Evolutionary conservation across 75 land plant genomes (phyloP), one percentile per base, ranked within the genome.

Genomic region (Gnetum montanum): DNA sequence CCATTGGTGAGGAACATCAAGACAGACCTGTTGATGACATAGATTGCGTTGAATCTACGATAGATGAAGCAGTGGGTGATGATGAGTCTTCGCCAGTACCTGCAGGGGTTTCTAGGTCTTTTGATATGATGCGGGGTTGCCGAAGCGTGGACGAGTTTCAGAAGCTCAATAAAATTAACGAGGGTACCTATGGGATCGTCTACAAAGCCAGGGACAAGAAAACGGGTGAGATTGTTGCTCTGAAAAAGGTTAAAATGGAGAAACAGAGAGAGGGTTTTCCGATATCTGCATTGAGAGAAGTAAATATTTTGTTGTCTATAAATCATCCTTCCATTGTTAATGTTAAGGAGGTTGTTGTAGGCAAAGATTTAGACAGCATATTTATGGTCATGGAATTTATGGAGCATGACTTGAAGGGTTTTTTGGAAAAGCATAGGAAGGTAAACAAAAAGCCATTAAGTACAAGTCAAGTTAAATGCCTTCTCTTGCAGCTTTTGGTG

Each of bases 321-420:
- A 55, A 59, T 10, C 73, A 70, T 44, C 64, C 64, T 12, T 59
- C 73, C 8, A 40, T 70, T 12, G 73, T 70, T 19, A 63, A 68
- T 47, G 62, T 70, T 4, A 70, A 70, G 30, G 73, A 70, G 38
- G 72, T 70, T 18, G 73, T 70, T 13, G 61, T 70, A 12, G 62
- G 54, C 1, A 54, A 29, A 41, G 48, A 33, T 31, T 31, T 68
- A 28, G 71, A 70, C 19, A 66, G 51, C 52, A 58, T 67, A 12
- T 70, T 58, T 41, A 66, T 70, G 72, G 71, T 67, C 23, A 69
- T 69, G 72, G 72, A 69, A 25, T 69, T 66, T 50, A 67, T 70
- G 72, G 71, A 67, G 8, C 73, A 70, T 41, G 72, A 70, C 31
- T 36, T 70, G 1, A 67, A 70, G 40, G 71, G 60, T 19, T 52